Evolutionary conservation across 139 green algal species (phyloP).

Genomic region (Chlorella sorokiniana): DNA sequence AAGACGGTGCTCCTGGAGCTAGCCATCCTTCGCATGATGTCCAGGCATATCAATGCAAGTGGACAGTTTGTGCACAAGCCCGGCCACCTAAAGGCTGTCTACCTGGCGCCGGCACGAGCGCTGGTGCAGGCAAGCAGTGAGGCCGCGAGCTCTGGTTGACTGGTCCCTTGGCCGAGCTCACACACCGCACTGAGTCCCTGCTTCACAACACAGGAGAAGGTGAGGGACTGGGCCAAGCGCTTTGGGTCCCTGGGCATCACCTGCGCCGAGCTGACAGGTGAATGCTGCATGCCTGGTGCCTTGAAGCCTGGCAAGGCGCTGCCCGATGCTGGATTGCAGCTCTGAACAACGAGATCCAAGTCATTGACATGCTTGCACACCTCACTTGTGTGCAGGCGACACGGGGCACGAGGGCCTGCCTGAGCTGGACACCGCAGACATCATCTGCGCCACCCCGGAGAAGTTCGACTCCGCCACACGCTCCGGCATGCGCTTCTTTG

Average conservation of each 20-base stretch:
- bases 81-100: slow-evolving; percentile 57
- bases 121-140: slow-evolving; percentile 56
- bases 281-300: slow-evolving; percentile 1
- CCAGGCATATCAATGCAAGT: slow-evolving; percentile 28
- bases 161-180: not conserved
- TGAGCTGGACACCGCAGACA: slow-evolving; percentile 73
- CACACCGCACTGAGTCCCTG: not conserved
- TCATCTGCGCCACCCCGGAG: slow-evolving; percentile 85
- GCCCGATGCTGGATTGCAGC: too few relatives aligned
- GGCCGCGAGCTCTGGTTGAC: not conserved
- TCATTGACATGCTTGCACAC: too few relatives aligned
- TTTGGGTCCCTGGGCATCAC: slow-evolving; percentile 60
- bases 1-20: slow-evolving; percentile 97
- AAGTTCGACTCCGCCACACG: slow-evolving; percentile 84
- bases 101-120: slow-evolving; percentile 73
- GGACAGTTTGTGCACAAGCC: slow-evolving; percentile 28
- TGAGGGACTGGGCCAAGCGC: slow-evolving; percentile 73
- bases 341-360: too few relatives aligned
- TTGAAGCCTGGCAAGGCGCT: not conserved
- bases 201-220: slow-evolving; percentile 66
- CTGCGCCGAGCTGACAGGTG: slow-evolving; percentile 77
- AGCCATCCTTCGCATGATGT: slow-evolving; percentile 77
- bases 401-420: slow-evolving; percentile 32
- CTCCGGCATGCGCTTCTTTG: slow-evolving; percentile 72
- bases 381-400: slow-evolving; percentile 43